These are phyloP conservation scores for Boletus rufocinnamomeus DNA, from an alignment of 768 basidiomycete species.

Conservation along the genomic window DNA sequence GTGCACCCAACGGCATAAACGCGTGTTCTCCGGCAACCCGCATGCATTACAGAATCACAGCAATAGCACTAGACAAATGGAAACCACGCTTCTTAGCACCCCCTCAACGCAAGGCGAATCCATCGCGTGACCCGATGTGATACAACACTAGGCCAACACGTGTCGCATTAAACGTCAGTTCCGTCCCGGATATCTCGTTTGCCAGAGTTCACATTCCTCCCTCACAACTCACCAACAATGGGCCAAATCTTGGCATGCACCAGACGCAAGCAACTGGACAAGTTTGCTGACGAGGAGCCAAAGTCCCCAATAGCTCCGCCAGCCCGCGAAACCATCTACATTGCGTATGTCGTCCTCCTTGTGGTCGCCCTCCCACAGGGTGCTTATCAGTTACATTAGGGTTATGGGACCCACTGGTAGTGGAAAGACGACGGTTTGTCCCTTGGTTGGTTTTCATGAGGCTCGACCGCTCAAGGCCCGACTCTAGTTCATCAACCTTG, in stretches of 20 bases:
- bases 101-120: conserved; percentile 29
- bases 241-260: conserved; percentile 31
- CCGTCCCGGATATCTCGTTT: conserved; percentile 29
- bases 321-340: conserved; percentile 30
- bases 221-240: conserved; percentile 27
- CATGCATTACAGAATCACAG: conserved; percentile 24
- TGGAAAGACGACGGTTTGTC: conserved; percentile 38
- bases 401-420: conserved; percentile 39
- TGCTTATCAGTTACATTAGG: conserved; percentile 33
- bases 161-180: conserved; percentile 30
- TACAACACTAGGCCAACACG: conserved; percentile 31
- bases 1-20: conserved; percentile 19
- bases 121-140: conserved; percentile 31
- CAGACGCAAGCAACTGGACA: conserved; percentile 28
- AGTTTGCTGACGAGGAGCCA: conserved; percentile 29
- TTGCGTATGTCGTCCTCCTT: conserved; percentile 25
- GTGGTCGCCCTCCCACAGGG: not conserved
- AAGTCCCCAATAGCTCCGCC: conserved; percentile 21
- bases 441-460: not conserved
- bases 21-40: conserved; percentile 17
- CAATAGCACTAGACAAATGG: conserved; percentile 18
- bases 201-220: conserved; percentile 16
- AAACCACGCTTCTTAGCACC: conserved; percentile 30
- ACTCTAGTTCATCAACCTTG: conserved; percentile 40
- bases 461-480: conserved; percentile 3